Evolutionary conservation across 345 rosid species (phyloP).

Genomic region (Clarkia xantiana): DNA sequence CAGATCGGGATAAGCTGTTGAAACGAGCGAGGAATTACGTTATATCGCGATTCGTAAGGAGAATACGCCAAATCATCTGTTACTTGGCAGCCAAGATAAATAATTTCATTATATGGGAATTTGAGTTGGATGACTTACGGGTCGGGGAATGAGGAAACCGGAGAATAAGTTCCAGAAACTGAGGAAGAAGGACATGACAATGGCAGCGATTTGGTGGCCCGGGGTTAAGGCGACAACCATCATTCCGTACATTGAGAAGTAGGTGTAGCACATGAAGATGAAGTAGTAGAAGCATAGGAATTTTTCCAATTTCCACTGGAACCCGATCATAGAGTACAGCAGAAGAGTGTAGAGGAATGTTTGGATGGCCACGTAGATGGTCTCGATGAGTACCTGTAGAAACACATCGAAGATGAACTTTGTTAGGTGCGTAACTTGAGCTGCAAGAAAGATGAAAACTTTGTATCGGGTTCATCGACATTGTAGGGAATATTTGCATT

Average conservation of each 20-base stretch:
- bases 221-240: constrained; percentile 30
- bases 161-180: constrained; percentile 36
- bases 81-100: too few relatives aligned
- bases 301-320: constrained; percentile 16
- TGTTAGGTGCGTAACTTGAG: too few relatives aligned
- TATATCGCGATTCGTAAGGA: neutral
- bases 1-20: constrained; percentile 25
- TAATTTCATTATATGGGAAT: too few relatives aligned
- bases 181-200: constrained; percentile 25
- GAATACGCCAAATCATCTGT: too few relatives aligned
- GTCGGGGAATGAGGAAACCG: constrained; percentile 25
- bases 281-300: constrained; percentile 27
- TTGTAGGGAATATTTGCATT: too few relatives aligned
- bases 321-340: constrained; percentile 26
- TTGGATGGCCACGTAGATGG: constrained; percentile 22
- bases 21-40: neutral
- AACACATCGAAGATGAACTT: neutral
- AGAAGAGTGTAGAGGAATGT: constrained; percentile 14
- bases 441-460: too few relatives aligned
- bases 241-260: constrained; percentile 36
- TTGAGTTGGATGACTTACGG: constrained; percentile 12
- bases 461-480: too few relatives aligned
- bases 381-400: constrained; percentile 28
- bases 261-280: constrained; percentile 29
- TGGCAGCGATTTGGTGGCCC: constrained; percentile 23